Conservation (phyloP, 257 asterid species). For the Verbena officinalis region DNA sequence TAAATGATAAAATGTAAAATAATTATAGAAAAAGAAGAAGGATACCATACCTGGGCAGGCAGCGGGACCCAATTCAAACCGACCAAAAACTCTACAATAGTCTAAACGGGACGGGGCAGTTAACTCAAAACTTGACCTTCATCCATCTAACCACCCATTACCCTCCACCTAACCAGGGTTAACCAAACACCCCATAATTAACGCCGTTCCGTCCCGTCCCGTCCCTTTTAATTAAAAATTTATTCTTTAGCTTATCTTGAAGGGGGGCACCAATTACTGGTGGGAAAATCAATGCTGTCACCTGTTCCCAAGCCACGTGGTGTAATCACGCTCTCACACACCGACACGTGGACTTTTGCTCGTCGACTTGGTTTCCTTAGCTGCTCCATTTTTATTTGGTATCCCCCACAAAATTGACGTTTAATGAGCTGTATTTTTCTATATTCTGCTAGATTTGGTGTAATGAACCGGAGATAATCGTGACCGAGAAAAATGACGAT, state of each 20-base stretch:
- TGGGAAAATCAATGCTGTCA: slow-evolving; percentile 10
- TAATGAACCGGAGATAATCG: background rate
- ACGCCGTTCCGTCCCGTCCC: slow-evolving; percentile 28
- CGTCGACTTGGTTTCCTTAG: background rate
- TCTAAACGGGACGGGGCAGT: background rate
- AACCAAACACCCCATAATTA: slow-evolving; percentile 25
- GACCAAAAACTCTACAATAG: background rate
- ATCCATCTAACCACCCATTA: background rate
- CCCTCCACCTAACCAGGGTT: slow-evolving; percentile 23
- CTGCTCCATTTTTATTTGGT: background rate
- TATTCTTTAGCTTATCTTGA: background rate
- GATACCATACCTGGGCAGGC: background rate
- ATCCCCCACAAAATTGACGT: background rate
- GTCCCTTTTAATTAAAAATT: background rate
- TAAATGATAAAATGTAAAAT: too few relatives aligned
- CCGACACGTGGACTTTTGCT: slow-evolving; percentile 34
- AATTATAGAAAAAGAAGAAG: too few relatives aligned
- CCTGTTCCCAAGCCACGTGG: slow-evolving; percentile 18
- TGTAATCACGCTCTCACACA: background rate
- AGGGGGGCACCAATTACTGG: background rate
- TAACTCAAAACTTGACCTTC: background rate
- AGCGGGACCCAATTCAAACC: slow-evolving; percentile 18
- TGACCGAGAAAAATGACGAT: too few relatives aligned
- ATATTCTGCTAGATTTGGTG: background rate
- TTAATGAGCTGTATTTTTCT: background rate